Evolutionary conservation across 306 rosid species (phyloP).

Genomic region (Corylus americana): DNA sequence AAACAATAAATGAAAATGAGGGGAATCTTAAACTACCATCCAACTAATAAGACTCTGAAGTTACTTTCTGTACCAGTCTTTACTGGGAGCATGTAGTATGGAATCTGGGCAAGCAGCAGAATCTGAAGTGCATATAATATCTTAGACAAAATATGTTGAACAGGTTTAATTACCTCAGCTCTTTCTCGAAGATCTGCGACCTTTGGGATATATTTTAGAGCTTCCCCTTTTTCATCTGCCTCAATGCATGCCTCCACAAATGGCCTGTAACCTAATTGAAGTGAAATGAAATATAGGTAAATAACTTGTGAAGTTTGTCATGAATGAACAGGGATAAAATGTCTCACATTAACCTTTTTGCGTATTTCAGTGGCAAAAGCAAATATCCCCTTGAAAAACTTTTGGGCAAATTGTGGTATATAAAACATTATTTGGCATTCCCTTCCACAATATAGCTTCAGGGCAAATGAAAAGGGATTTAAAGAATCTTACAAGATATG

Average conservation of each 20-base stretch:
- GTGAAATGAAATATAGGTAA: conserved; percentile 24
- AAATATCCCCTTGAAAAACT: not conserved
- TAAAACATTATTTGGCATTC: not conserved
- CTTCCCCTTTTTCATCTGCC: conserved; percentile 92
- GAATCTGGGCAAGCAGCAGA: not conserved
- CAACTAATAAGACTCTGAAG: not conserved
- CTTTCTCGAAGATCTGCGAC: conserved; percentile 90
- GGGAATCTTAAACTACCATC: not conserved
- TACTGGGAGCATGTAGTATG: not conserved
- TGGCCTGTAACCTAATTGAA: conserved; percentile 70
- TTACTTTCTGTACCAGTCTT: not conserved
- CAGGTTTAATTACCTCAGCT: conserved; percentile 67
- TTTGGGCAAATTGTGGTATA: not conserved
- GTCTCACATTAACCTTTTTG: too few species aligned
- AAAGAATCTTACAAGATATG: not conserved
- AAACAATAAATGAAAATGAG: not conserved
- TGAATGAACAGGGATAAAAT: not conserved
- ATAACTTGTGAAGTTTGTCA: not conserved
- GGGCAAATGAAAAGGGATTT: not conserved
- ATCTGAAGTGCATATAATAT: not conserved
- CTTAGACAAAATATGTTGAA: not conserved
- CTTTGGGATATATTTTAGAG: conserved; percentile 92
- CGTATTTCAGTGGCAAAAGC: not conserved
- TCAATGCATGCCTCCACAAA: conserved; percentile 98
- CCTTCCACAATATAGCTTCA: not conserved